Evolutionary conservation across 78 protist genomes (phyloP), one percentile per base, ranked within the genome.

Genomic region (Corallochytrium limacisporum): DNA sequence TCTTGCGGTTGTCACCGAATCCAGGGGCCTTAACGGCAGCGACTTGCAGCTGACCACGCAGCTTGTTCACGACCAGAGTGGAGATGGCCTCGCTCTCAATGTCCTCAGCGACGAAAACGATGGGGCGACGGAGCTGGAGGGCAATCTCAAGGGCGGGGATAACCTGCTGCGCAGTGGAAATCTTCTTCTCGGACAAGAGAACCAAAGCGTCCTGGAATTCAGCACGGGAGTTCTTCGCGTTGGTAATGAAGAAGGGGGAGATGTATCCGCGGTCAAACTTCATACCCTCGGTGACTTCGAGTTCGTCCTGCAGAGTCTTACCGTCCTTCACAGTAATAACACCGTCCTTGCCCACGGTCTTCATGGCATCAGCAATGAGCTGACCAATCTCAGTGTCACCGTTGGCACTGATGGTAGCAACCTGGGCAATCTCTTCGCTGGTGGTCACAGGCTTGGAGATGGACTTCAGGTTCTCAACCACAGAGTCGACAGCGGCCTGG

Each of bases 361-460:
- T 91, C 94, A 96, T 92, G 29, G 98, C 99, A 24, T 42, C n/a
- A 5, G 96, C 90, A 51, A 96, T 89, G 48, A 96, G 76, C 67
- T 80, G 36, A 26, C 99, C 99, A 54, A 96, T 85, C 60, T 69
- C 89, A 28, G 10, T 44, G 77, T 96, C 99, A 44, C 91, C 86
- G 90, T 96, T 96, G 56, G 99, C 99, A 9, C 97, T 92, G 84
- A 96, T 92, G 47, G 98, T 94, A 28, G 98, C 99, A 20, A 92
- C 94, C 76, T 93, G 96, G 39, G 54, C 74, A 44, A 92, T 83
- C 74, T 87, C 97, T 48, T 86, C 96, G 22, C 72, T 68, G 71
- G 95, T 76, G 51, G 95, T 70, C 51, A 95, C 88, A 33, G 74
- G 73, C 79, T 85, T 81, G 71, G 93, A 59, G 43, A 74, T 24